These are phyloP conservation scores for Phytophthora pini DNA, from an alignment of 352 stramenopile genomes.

Conservation along the genomic window DNA sequence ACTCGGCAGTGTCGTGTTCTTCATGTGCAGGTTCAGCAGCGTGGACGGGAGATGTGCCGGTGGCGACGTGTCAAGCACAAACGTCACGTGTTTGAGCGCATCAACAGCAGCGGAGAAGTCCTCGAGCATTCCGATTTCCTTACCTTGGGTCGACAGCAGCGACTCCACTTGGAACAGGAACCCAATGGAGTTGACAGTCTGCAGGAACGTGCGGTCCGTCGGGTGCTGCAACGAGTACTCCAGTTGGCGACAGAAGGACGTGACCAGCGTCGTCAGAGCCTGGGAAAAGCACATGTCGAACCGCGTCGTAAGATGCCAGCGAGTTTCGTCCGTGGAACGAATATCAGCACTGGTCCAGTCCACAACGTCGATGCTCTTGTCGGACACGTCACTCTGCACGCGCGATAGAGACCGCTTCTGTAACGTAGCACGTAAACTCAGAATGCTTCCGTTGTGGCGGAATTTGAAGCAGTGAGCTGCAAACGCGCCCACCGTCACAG, in stretches of 20 bases:
- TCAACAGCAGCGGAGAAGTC: conserved; percentile 86
- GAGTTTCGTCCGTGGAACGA: conserved; percentile 64
- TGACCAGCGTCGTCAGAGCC: conserved; percentile 71
- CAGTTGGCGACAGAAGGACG: conserved; percentile 77
- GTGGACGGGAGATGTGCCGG: conserved; percentile 68
- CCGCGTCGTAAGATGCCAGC: conserved; percentile 80
- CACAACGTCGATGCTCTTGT: conserved; percentile 36
- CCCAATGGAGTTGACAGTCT: conserved; percentile 68
- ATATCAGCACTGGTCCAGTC: conserved; percentile 67
- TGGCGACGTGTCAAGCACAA: conserved; percentile 73
- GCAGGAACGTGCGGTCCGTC: conserved; percentile 58
- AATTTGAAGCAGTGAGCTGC: conserved; percentile 86
- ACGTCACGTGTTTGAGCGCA: conserved; percentile 72
- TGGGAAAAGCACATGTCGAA: conserved; percentile 85
- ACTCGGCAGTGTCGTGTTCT: conserved; percentile 69
- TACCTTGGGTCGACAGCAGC: conserved; percentile 93
- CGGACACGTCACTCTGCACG: conserved; percentile 50
- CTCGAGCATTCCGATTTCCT: conserved; percentile 96
- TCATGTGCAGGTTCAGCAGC: conserved; percentile 81
- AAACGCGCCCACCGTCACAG: conserved; percentile 82
- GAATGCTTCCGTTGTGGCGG: conserved; percentile 72
- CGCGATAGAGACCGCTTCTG: conserved; percentile 65
- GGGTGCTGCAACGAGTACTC: conserved; percentile 76
- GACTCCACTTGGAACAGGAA: conserved; percentile 93
- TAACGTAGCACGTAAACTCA: conserved; percentile 65